Percentiles rank a stretch among this genome's conserved stretches.
These are phyloP conservation scores for Eimeria necatrix DNA, from an alignment of 169 alveolate genomes.

Conservation along the genomic window DNA sequence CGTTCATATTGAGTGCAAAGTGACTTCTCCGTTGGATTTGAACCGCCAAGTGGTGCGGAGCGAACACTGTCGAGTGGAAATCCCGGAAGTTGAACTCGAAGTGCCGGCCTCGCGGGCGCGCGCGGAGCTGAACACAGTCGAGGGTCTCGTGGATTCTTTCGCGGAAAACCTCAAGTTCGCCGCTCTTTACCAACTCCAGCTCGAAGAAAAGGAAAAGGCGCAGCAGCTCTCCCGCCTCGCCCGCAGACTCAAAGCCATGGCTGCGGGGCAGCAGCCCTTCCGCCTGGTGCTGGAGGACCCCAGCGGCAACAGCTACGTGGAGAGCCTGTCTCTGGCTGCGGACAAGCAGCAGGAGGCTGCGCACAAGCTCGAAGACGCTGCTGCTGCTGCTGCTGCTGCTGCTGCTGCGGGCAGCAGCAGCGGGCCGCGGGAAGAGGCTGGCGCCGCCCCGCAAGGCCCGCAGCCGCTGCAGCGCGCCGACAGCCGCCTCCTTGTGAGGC, in stretches of 20 bases:
- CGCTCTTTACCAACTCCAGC: neutral
- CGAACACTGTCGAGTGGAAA: conserved; percentile 90
- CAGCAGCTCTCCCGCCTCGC: neutral
- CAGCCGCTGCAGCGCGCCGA: conserved; percentile 58
- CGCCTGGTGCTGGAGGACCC: conserved; percentile 96
- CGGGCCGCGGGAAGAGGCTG: neutral
- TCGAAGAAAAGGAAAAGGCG: neutral
- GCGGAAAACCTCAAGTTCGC: neutral
- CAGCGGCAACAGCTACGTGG: conserved; percentile 96
- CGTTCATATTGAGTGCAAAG: conserved; percentile 87
- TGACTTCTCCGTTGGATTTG: conserved; percentile 85
- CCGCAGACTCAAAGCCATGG: neutral
- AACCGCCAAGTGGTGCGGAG: conserved; percentile 93
- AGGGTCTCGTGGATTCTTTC: neutral
- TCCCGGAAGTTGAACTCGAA: conserved; percentile 94
- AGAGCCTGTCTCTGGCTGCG: conserved; percentile 89
- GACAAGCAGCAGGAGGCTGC: neutral
- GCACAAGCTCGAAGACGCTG: neutral
- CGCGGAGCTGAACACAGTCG: conserved; percentile 53
- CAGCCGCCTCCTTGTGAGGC: conserved; percentile 71
- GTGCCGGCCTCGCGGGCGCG: conserved; percentile 89
- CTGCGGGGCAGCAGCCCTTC: conserved; percentile 85
- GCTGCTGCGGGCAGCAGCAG: neutral
- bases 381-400: neutral
- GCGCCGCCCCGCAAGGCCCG: neutral